These are phyloP conservation scores for Quercus variabilis DNA, from an alignment of 306 rosid species.

Conservation along the genomic window DNA sequence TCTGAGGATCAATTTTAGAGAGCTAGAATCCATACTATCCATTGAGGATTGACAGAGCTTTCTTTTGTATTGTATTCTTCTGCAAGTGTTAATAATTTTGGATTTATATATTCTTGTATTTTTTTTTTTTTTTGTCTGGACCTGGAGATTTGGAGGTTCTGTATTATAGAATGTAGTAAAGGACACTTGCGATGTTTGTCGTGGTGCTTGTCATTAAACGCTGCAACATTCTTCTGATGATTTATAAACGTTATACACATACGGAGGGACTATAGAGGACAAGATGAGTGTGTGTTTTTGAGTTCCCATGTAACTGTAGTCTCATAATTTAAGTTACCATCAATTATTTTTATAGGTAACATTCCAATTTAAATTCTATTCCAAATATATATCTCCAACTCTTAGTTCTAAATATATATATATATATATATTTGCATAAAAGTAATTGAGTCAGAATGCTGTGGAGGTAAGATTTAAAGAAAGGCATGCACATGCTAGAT, in stretches of 20 bases:
- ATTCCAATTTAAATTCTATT: too few species aligned
- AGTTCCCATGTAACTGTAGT: slow-evolving; percentile 1
- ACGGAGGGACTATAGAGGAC: not conserved
- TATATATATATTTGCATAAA: too few species aligned
- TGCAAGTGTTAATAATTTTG: slow-evolving; percentile 20
- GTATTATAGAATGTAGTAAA: slow-evolving; percentile 33
- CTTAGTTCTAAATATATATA: too few species aligned
- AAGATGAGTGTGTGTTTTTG: not conserved
- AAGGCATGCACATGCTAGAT: too few species aligned
- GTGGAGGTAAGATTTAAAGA: too few species aligned
- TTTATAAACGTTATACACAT: slow-evolving; percentile 26
- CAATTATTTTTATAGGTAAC: too few species aligned
- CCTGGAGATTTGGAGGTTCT: slow-evolving; percentile 72
- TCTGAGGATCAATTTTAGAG: slow-evolving; percentile 36
- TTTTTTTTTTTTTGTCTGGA: slow-evolving; percentile 38
- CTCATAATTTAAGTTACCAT: not conserved
- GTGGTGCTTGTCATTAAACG: slow-evolving; percentile 44
- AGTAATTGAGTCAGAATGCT: too few species aligned
- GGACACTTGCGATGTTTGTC: slow-evolving; percentile 34
- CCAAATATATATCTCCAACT: too few species aligned
- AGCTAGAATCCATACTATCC: slow-evolving; percentile 46
- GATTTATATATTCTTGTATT: slow-evolving; percentile 15
- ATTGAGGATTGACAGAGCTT: slow-evolving; percentile 50
- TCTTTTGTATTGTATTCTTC: slow-evolving; percentile 37
- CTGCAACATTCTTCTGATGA: slow-evolving; percentile 42